Evolutionary conservation across 208 protist genomes (phyloP), one percentile per base, ranked within the genome.

Genomic region (Leishmania martiniquensis): DNA sequence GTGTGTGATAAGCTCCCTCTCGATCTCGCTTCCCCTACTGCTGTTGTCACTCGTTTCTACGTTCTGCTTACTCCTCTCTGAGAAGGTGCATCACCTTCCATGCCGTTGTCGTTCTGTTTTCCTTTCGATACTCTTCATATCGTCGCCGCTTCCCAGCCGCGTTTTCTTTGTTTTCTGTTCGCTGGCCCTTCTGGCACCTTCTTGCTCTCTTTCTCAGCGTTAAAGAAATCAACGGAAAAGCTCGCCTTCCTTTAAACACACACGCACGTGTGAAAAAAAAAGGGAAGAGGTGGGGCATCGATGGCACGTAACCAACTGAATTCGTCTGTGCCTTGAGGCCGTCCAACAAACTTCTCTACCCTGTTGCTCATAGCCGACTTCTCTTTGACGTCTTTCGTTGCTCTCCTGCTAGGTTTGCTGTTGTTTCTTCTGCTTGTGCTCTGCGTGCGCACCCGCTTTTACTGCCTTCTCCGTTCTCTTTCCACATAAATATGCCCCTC

Each of bases 381-480:
- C 10, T 60, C 7, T n/a, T 59, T 59, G 54, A 34, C 13, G 51
- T 60, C 0, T 32, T 60, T 9, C 55, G 9, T 13, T 60, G 55
- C 62, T 25, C 25, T 9, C 29, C 63, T 32, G 25, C 15, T 15
- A 25, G 4, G 13, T 70, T 32, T 17, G n/a, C 6, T 12, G 39
- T 70, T 32, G n/a, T 39, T 25, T 51, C n/a, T 2, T 29, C 15
- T 42, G 25, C 29, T 20, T 72, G 32, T 76, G 37, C n/a, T 34
- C n/a, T 34, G n/a, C n/a, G n/a, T n/a, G n/a, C n/a, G n/a, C n/a
- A n/a, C 10, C 20, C 22, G 4, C 55, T 60, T 34, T 10, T n/a
- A 60, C 25, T 51, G 47, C 15, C 47, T 29, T 22, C 69, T 13
- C 72, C 22, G 45, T 59, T 69, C 69, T 51, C 13, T 76, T 76